Percentiles rank a stretch among this genome's conserved stretches.
Evolutionary conservation across 2,329 filamentous ascomycete genomes (phyloP).

Genomic region (Davidsoniella virescens): DNA sequence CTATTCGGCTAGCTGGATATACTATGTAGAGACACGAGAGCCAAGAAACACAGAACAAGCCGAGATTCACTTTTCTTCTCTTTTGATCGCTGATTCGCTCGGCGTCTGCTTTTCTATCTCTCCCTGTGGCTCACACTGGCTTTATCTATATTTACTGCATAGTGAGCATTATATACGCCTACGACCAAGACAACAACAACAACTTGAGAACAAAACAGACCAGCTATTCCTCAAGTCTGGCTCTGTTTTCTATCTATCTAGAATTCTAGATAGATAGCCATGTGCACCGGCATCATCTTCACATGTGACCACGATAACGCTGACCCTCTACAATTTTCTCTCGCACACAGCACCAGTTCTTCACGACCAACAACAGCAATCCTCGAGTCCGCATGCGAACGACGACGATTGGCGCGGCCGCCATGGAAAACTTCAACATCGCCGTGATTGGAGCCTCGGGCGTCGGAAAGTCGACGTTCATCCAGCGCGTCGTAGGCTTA

Average conservation of each 20-base stretch:
- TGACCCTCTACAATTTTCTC: background rate
- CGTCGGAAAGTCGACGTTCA: conserved; percentile 52
- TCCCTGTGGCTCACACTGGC: no score
- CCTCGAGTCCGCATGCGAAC: background rate
- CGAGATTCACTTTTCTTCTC: background rate
- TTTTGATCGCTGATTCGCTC: background rate
- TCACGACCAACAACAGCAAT: no score
- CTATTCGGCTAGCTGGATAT: background rate
- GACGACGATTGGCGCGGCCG: background rate
- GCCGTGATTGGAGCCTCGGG: conserved; percentile 49
- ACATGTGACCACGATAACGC: background rate
- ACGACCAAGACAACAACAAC: no score
- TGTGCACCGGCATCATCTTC: background rate
- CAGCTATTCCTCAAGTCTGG: no score
- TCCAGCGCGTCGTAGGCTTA: conserved; percentile 45
- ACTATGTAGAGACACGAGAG: background rate
- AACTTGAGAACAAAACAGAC: no score
- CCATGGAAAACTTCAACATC: conserved; percentile 46
- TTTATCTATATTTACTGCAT: no score
- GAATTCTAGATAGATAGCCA: no score
- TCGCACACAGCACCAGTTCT: no score
- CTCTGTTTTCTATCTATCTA: no score
- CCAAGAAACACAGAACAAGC: background rate
- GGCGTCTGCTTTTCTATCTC: no score
- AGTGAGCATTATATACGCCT: no score